Conservation (phyloP, 306 rosid species). For the Inga oerstediana region DNA sequence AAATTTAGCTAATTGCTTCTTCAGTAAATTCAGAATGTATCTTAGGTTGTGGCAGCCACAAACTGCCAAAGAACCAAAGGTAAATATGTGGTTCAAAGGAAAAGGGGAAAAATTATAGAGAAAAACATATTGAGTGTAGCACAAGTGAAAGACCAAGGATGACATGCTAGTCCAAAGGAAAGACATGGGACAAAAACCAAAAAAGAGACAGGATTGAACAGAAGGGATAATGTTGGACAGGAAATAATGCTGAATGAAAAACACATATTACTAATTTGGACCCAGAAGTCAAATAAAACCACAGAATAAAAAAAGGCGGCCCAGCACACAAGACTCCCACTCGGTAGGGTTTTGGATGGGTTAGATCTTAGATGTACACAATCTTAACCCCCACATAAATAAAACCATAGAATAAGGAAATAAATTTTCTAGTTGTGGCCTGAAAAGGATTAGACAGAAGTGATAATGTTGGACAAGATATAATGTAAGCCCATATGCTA, state of each 20-base stretch:
- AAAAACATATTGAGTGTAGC: neutral
- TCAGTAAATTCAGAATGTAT: slow-evolving; percentile 6
- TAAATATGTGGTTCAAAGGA: neutral
- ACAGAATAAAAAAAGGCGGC: neutral
- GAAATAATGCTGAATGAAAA: neutral
- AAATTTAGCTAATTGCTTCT: slow-evolving; percentile 18
- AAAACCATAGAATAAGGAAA: neutral
- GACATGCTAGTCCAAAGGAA: neutral
- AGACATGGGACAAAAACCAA: neutral
- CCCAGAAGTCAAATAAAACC: neutral
- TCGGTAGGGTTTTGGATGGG: no score
- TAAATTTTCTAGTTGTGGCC: neutral
- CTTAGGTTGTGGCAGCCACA: neutral
- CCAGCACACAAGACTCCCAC: no score
- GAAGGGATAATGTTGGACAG: neutral
- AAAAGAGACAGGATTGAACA: neutral
- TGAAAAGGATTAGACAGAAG: neutral
- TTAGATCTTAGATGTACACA: no score
- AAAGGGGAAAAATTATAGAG: neutral
- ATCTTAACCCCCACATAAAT: neutral
- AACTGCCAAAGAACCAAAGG: slow-evolving; percentile 22
- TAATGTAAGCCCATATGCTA: neutral
- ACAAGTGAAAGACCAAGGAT: slow-evolving; percentile 17
- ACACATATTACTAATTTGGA: neutral
- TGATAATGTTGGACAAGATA: neutral